Percentiles rank a stretch among this genome's conserved stretches.
Evolutionary conservation across 1,139 yeast genomes (phyloP).

Genomic region (Meyerozyma guilliermondii): DNA sequence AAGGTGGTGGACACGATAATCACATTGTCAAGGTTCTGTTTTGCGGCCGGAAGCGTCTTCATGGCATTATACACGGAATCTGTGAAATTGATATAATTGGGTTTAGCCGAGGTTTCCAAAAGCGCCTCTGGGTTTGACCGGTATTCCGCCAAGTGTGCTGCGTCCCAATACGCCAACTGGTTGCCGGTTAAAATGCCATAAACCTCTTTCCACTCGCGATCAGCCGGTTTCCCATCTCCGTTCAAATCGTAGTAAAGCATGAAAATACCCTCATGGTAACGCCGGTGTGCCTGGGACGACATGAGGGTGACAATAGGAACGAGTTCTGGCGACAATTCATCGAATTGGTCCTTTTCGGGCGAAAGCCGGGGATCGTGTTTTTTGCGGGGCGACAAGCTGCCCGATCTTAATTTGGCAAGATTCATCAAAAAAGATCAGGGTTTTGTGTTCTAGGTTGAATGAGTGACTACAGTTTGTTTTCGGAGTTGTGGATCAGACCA

Average conservation of each 20-base stretch:
- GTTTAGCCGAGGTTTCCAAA: slow-evolving; percentile 57
- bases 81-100: slow-evolving; percentile 85
- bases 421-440: neutral
- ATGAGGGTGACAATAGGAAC: slow-evolving; percentile 71
- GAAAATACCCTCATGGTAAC: slow-evolving; percentile 70
- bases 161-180: slow-evolving; percentile 91
- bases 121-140: slow-evolving; percentile 46
- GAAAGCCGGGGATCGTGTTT: slow-evolving; percentile 1
- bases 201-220: slow-evolving; percentile 86
- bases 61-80: slow-evolving; percentile 85
- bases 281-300: slow-evolving; percentile 67
- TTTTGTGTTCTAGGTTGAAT: neutral
- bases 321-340: slow-evolving; percentile 55
- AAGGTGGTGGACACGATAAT: slow-evolving; percentile 85
- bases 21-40: slow-evolving; percentile 67
- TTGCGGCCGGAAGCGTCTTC: slow-evolving; percentile 54
- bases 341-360: slow-evolving; percentile 8
- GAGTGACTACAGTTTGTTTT: neutral
- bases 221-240: slow-evolving; percentile 81
- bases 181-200: slow-evolving; percentile 89
- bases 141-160: slow-evolving; percentile 61
- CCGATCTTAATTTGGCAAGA: neutral
- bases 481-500: neutral
- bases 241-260: slow-evolving; percentile 68
- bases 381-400: neutral